These are phyloP conservation scores for Penicillium canariense DNA, from an alignment of 495 filamentous ascomycete species.

Conservation along the genomic window DNA sequence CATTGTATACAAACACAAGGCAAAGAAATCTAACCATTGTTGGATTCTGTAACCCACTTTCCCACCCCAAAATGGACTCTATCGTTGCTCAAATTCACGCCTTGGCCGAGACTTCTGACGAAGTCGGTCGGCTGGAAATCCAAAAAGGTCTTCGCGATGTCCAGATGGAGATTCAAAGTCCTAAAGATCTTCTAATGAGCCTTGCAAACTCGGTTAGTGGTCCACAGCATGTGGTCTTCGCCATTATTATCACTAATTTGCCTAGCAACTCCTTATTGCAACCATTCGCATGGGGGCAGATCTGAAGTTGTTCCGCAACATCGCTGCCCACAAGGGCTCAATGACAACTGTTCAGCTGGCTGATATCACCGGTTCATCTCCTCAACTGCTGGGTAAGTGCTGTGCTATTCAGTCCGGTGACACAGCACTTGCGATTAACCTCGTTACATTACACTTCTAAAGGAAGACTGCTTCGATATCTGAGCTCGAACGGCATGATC, in stretches of 20 bases:
- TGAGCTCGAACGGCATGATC: conserved; percentile 38
- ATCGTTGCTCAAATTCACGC: conserved; percentile 24
- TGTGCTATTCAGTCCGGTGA: neutral
- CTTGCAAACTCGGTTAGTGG: conserved; percentile 21
- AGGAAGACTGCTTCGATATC: conserved; percentile 47
- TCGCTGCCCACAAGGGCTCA: conserved; percentile 25
- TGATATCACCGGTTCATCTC: conserved; percentile 25
- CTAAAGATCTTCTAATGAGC: conserved; percentile 17
- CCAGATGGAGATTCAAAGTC: conserved; percentile 20
- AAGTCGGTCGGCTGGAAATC: conserved; percentile 20
- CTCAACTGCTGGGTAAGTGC: conserved; percentile 26
- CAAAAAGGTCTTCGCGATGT: conserved; percentile 17
- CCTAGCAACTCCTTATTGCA: conserved; percentile 22
- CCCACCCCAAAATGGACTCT: conserved; percentile 25
- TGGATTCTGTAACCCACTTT: neutral
- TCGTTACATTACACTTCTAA: neutral
- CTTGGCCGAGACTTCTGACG: conserved; percentile 22
- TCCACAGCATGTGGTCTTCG: neutral
- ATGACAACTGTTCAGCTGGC: conserved; percentile 31
- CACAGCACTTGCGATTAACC: neutral
- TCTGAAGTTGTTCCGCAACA: conserved; percentile 31
- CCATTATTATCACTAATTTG: neutral
- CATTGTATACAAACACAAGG: conserved; percentile 3
- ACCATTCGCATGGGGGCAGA: conserved; percentile 34
- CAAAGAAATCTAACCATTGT: neutral